Conservation (phyloP, 2,329 filamentous ascomycete genomes). For the Trichoderma cornu-damae region DNA sequence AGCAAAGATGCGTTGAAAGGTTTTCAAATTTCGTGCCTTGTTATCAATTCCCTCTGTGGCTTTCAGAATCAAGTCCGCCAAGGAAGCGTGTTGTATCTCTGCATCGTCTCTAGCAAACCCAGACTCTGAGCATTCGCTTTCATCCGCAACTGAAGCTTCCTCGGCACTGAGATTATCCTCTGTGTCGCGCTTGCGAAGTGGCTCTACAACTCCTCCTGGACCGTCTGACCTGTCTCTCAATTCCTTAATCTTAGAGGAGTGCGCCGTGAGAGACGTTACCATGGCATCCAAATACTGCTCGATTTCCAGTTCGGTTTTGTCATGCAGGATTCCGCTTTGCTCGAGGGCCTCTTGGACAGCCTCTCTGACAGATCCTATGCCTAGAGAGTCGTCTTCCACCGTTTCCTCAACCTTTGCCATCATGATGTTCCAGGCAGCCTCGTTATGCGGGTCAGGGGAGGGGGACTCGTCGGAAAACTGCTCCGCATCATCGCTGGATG, state of each 20-base stretch:
- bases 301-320: constrained; percentile 42
- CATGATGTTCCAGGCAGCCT: constrained; percentile 50
- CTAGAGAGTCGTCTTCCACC: constrained; percentile 53
- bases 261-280: constrained; percentile 43
- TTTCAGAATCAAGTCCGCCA: constrained; percentile 49
- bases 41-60: constrained; percentile 45
- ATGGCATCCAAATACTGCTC: constrained; percentile 47
- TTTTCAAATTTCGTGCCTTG: constrained; percentile 38
- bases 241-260: constrained; percentile 28
- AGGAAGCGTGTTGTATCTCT: constrained; percentile 23
- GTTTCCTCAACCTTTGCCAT: constrained; percentile 51
- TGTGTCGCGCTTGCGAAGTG: background rate
- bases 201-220: constrained; percentile 18
- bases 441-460: constrained; percentile 27
- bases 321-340: constrained; percentile 48
- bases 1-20: constrained; percentile 49
- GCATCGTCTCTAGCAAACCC: background rate
- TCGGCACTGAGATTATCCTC: background rate
- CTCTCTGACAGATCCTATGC: constrained; percentile 47
- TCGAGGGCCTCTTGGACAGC: constrained; percentile 52
- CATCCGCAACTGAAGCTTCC: background rate
- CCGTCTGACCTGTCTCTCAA: constrained; percentile 19
- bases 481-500: constrained; percentile 26
- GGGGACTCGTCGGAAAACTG: constrained; percentile 21
- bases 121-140: background rate